A percentile compares a stretch with the other conserved stretches of the same genome.
phyloP scores from a whole-genome alignment of 164 flowering plant species.

The Stephania japonica region DNA sequence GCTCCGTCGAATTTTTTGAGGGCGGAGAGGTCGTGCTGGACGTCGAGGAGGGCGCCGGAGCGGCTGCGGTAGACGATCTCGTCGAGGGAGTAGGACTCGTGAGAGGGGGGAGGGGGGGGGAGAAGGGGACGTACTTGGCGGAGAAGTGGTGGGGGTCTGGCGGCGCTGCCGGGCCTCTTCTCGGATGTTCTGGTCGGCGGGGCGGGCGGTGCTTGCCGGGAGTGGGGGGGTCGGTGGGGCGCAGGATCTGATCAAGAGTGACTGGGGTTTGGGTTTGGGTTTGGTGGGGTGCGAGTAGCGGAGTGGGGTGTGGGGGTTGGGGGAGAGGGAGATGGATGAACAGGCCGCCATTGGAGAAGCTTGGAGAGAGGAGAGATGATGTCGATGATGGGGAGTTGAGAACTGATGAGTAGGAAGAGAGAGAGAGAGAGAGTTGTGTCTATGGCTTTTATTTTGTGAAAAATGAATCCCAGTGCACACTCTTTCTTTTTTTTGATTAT shows the following conservation, averaged over 20 bases:
- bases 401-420: too few species aligned
- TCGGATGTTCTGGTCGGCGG: slow-evolving; percentile 57
- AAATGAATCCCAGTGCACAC: too few species aligned
- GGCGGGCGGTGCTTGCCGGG: slow-evolving; percentile 42
- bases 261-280: slow-evolving; percentile 1
- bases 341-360: slow-evolving; percentile 10
- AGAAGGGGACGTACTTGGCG: slow-evolving; percentile 79
- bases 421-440: too few species aligned
- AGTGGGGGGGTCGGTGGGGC: slow-evolving; percentile 9
- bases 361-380: too few species aligned
- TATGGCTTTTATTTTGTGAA: too few species aligned
- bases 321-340: slow-evolving; percentile 19
- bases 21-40: slow-evolving; percentile 72
- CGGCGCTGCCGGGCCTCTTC: slow-evolving; percentile 60
- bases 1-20: slow-evolving; percentile 52
- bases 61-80: slow-evolving; percentile 78
- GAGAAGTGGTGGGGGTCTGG: slow-evolving; percentile 38
- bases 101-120: slow-evolving; percentile 34
- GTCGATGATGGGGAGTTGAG: too few species aligned
- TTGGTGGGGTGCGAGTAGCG: slow-evolving; percentile 12
- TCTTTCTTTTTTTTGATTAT: too few species aligned
- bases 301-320: slow-evolving; percentile 6
- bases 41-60: slow-evolving; percentile 86
- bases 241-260: slow-evolving; percentile 10
- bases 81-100: slow-evolving; percentile 79